Evolutionary conservation across 192 early-diverging fungal species (phyloP), one percentile per base, ranked within the genome.

Genomic region (Powellomyces hirtus): DNA sequence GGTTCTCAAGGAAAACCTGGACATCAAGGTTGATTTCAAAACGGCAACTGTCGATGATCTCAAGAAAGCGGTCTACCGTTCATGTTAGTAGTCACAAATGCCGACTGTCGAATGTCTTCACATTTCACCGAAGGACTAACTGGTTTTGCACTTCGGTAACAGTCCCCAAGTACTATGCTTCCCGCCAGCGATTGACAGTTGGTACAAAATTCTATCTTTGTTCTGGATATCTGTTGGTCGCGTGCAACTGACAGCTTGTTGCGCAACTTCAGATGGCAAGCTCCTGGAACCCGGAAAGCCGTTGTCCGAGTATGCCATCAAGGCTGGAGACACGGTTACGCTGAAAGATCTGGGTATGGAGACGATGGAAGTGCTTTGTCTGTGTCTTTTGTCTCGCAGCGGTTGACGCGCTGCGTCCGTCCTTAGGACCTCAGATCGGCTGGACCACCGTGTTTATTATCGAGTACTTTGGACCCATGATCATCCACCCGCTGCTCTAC

Each of bases 391-490:
- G n/a, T n/a, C n/a, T n/a, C n/a, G n/a, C n/a, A n/a, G n/a, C n/a
- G n/a, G n/a, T n/a, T n/a, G n/a, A n/a, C n/a, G n/a, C n/a, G n/a
- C n/a, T n/a, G n/a, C n/a, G n/a, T n/a, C n/a, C n/a, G n/a, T n/a
- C n/a, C 46, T 24, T 35, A 34, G 89, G 93, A 10, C 92, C 91
- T 16, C 96, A 98, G 77, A 89, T 96, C 62, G 89, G 93, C 62
- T 98, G 96, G 96, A 81, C 83, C 59, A 92, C 91, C 20, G 94
- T 96, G 50, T 98, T 96, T 68, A 79, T 93, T 68, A 86, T 96
- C 62, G 96, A 98, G 77, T 98, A 98, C 57, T 69, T 89, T 40
- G 96, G 96, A 40, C 96, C 96, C 26, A 70, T 98, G 58, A 40
- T 94, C 33, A 84, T 96, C 70, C 93, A 98, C 61, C 87, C 89